phyloP scores from a whole-genome alignment of 2,329 filamentous ascomycete species.

The Colletotrichum sp. region DNA sequence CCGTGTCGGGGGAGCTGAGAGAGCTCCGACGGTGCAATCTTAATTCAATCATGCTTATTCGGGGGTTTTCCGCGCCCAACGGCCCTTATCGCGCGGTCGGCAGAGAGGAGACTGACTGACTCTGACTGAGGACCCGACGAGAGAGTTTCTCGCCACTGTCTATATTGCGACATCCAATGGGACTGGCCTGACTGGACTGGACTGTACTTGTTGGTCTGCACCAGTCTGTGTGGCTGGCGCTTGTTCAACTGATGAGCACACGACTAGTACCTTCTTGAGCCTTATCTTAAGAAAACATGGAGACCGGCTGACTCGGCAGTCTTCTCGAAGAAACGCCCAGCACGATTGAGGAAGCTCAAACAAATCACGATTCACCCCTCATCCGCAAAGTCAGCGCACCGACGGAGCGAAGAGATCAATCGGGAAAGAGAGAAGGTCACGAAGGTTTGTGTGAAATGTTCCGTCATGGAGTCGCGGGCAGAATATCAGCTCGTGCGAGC shows the following conservation, averaged over 20 bases:
- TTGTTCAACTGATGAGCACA: background rate
- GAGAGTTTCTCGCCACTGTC: background rate
- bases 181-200: background rate
- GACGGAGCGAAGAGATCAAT: slow-evolving; percentile 17
- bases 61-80: background rate
- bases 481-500: background rate
- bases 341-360: background rate
- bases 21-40: slow-evolving; percentile 6
- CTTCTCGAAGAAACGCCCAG: background rate
- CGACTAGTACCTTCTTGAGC: background rate
- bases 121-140: background rate
- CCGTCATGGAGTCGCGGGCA: background rate
- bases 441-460: background rate
- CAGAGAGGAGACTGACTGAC: background rate
- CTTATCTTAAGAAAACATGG: slow-evolving; percentile 3
- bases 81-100: background rate
- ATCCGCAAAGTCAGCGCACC: background rate
- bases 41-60: slow-evolving; percentile 19
- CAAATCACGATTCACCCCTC: background rate
- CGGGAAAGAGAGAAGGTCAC: slow-evolving; percentile 1
- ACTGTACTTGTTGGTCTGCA: background rate
- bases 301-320: slow-evolving; percentile 15
- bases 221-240: background rate
- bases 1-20: background rate
- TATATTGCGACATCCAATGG: background rate